Conservation (phyloP, 164 flowering plant species). For the Magnolia changhungtana region DNA sequence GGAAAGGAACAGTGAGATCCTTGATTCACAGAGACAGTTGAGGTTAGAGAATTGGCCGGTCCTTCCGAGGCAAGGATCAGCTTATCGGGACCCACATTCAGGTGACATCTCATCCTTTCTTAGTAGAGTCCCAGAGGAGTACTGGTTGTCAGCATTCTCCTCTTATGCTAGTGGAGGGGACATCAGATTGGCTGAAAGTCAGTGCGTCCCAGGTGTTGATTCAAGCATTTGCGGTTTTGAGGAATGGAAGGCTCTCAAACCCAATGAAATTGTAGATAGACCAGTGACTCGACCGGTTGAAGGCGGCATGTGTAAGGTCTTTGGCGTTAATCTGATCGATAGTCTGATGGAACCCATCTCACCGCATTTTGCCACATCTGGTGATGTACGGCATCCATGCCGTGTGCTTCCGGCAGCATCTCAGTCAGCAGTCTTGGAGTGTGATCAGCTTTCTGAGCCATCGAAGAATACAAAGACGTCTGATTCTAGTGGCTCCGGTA, state of each 20-base stretch:
- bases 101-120: constrained; percentile 5
- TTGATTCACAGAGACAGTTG: constrained; percentile 6
- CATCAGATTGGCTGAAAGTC: constrained; percentile 10
- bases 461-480: constrained; percentile 17
- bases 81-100: constrained; percentile 1
- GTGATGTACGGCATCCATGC: constrained; percentile 8
- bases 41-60: constrained; percentile 15
- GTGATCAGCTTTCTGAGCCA: constrained; percentile 24
- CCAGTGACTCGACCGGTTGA: constrained; percentile 16
- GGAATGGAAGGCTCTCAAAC: constrained; percentile 11
- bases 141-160: constrained; percentile 12
- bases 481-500: constrained; percentile 16
- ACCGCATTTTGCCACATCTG: constrained; percentile 22
- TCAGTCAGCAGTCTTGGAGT: constrained; percentile 21
- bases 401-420: constrained; percentile 17
- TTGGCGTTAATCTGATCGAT: constrained; percentile 41
- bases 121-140: constrained; percentile 6
- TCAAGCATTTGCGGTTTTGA: constrained; percentile 14
- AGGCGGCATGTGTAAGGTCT: constrained; percentile 29
- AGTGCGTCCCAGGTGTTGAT: constrained; percentile 5
- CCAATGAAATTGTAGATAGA: constrained; percentile 13
- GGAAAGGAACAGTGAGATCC: background rate
- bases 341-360: constrained; percentile 35
- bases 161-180: constrained; percentile 2
- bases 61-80: constrained; percentile 11